Evolutionary conservation across 768 basidiomycete species (phyloP), one percentile per base, ranked within the genome.

Genomic region (Tricholoma flavovirens): DNA sequence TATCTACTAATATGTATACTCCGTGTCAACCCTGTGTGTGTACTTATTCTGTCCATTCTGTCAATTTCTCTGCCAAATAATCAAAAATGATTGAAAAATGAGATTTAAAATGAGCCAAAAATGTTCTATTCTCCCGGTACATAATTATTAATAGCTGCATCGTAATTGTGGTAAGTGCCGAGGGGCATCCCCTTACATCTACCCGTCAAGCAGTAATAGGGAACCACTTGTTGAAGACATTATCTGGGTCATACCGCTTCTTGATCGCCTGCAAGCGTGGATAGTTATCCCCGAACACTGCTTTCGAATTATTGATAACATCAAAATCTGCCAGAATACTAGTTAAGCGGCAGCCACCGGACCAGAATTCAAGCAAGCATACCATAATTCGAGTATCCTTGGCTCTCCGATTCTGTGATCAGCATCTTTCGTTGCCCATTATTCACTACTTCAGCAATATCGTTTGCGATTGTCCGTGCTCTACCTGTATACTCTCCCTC

Each of bases 381-480:
- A 78, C 80, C 77, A 59, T 80, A 81, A 60, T 83, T 83, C 26
- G 71, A 74, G 54, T 81, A 80, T 6, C 75, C 77, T 24, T 70
- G 43, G 14, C 64, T 67, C 49, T 70, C 65, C 9, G 66, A 51
- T 38, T 65, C 61, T 15, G 65, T 65, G 56, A 74, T 35, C 35
- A 22, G 35, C 38, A 26, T 55, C 15, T 64, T 67, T 17, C 32
- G 24, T 12, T 64, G 51, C 42, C 73, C 69, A 9, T 64, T 72
- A 17, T 56, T 63, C 29, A 52, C 17, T 1, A 52, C 10, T 12
- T 9, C 51, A 21, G 51, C 51, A 19, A 52, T 22, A 14, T 52
- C 51, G 12, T 38, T 14, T 6, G 51, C 51, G 14, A 52, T 38
- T 3, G 2, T 12, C 22, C 51, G 35, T 15, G 35, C 51, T 33